Percentiles rank a stretch among this genome's conserved stretches.
phyloP scores from a whole-genome alignment of 75 land plant genomes.

The Pinus taeda region DNA sequence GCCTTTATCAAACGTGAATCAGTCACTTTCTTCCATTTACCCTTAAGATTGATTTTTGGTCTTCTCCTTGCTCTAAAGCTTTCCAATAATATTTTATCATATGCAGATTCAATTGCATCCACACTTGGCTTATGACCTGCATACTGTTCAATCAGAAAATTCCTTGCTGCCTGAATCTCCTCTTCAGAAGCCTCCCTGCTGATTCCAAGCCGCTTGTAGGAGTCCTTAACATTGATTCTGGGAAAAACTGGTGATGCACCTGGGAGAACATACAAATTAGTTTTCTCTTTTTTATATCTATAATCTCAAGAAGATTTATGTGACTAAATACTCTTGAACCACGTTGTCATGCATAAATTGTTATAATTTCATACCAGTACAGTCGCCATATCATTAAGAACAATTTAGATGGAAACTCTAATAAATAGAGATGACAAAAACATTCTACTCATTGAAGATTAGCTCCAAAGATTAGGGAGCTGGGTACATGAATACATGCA shows the following conservation, averaged over 20 bases:
- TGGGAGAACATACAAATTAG: slow-evolving; percentile 1
- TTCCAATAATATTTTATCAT: slow-evolving; percentile 87
- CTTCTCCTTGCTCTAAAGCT: slow-evolving; percentile 66
- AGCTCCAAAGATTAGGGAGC: neutral
- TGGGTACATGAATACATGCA: neutral
- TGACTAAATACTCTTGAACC: neutral
- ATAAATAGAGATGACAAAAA: neutral
- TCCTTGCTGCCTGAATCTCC: slow-evolving; percentile 78
- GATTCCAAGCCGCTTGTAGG: slow-evolving; percentile 81
- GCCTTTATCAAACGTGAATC: slow-evolving; percentile 50
- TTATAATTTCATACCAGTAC: neutral
- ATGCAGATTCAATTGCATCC: slow-evolving; percentile 88
- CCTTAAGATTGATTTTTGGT: slow-evolving; percentile 64
- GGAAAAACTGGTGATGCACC: slow-evolving; percentile 55
- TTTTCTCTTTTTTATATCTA: neutral
- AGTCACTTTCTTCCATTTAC: slow-evolving; percentile 51
- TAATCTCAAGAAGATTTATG: neutral
- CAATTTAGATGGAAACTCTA: neutral
- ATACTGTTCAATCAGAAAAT: slow-evolving; percentile 61
- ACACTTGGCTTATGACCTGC: slow-evolving; percentile 75
- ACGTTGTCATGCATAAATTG: neutral
- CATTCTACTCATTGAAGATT: neutral
- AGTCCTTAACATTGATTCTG: slow-evolving; percentile 69
- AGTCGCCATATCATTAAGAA: neutral
- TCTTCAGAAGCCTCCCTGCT: slow-evolving; percentile 83